Evolutionary conservation across 768 basidiomycete species (phyloP), one percentile per base, ranked within the genome.

Genomic region (Mycena haematopus): DNA sequence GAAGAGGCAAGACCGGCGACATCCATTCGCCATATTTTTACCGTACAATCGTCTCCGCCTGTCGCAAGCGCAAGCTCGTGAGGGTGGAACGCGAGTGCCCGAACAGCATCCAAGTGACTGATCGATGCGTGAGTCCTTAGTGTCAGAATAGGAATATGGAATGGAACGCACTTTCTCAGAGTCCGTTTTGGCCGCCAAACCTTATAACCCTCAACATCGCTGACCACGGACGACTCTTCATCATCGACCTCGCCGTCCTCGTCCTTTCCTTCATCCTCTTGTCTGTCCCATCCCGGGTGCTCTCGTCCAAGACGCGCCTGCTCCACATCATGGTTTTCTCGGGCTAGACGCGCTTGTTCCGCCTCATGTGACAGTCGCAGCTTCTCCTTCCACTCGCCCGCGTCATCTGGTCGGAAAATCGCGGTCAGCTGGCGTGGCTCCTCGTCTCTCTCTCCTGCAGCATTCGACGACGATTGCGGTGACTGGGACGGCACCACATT

Each of bases 21-120:
- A 67, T 96, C 93, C 79, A 94, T 85, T 59, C 93, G 84, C 97
- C 97, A 99, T 55, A 98, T 85, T 75, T 99, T 99, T 57, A 99
- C 89, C 8, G 94, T 95, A 73, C 87, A 92, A 72, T 99, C 97
- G 72, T 98, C 96, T 29, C 95, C 93, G 24, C 91, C 97, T 49
- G 91, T 94, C n/a, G 92, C 95, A 56, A 99, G 78, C 70, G 89
- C 89, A 46, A 94, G 77, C 66, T 93, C 92, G 36, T 80, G 89
- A 1, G 92, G 92, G 71, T 95, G 93, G 83, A 97, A 96, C 0
- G 92, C 89, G 24, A 99, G 79, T 8, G 93, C 89, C 56, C 96
- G 88, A 42, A 97, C 95, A 15, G 93, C 88, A 74, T 98, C 96
- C 64, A 99, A 80, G 75, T 99, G 97, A 74, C 95, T 96, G 69